phyloP scores from a whole-genome alignment of 2,329 filamentous ascomycete genomes.

The Pestalotiopsis sp. region DNA sequence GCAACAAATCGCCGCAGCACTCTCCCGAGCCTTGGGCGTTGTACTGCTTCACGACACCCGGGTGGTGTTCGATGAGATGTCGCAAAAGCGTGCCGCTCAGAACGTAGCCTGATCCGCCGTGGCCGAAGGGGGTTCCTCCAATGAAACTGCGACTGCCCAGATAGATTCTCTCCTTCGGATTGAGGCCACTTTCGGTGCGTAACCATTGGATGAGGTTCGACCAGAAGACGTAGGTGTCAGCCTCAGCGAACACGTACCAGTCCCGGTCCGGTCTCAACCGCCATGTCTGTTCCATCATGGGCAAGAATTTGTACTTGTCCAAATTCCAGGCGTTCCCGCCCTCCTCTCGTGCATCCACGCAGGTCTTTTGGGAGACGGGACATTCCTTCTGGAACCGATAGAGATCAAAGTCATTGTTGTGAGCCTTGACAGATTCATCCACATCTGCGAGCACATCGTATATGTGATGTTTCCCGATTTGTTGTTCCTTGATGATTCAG shows the following conservation, averaged over 20 bases:
- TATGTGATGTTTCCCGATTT: constrained; percentile 46
- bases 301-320: constrained; percentile 64
- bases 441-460: constrained; percentile 39
- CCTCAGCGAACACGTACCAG: constrained; percentile 64
- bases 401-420: constrained; percentile 45
- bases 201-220: constrained; percentile 54
- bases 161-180: constrained; percentile 47
- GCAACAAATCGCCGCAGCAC: constrained; percentile 55
- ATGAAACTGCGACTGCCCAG: constrained; percentile 53
- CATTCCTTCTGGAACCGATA: constrained; percentile 48
- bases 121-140: constrained; percentile 49
- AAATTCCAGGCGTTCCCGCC: constrained; percentile 49
- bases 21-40: constrained; percentile 44
- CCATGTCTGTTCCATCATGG: constrained; percentile 59
- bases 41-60: constrained; percentile 45
- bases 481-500: constrained; percentile 41
- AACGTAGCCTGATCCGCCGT: constrained; percentile 60
- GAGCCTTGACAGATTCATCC: constrained; percentile 37
- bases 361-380: constrained; percentile 47
- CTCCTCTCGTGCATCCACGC: constrained; percentile 34
- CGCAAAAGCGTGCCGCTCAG: constrained; percentile 55
- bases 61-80: constrained; percentile 44
- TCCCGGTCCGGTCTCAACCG: constrained; percentile 51
- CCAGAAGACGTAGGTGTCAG: constrained; percentile 61
- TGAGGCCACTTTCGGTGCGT: constrained; percentile 37